Evolutionary conservation across 345 rosid genomes (phyloP).

Genomic region (Odontarrhena argentea): DNA sequence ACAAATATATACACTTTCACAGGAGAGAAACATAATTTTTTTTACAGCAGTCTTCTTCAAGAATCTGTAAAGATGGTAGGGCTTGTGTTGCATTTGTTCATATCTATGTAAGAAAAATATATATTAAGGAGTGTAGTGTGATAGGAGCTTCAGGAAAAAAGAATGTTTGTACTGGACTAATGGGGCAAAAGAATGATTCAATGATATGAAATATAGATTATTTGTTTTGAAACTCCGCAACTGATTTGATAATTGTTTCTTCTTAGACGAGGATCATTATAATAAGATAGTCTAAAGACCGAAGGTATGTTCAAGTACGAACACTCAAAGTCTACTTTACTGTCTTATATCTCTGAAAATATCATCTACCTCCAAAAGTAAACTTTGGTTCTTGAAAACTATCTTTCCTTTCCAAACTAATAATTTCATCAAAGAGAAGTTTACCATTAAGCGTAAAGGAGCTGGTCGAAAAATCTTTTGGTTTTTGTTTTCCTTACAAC

Average conservation of each 20-base stretch:
- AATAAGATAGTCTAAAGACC: neutral
- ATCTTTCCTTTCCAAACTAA: neutral
- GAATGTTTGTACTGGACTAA: neutral
- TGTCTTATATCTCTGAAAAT: neutral
- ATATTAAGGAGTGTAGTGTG: slow-evolving; percentile 4
- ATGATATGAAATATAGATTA: neutral
- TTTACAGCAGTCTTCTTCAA: slow-evolving; percentile 11
- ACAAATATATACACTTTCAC: slow-evolving; percentile 40
- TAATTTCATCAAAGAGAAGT: neutral
- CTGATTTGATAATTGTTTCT: neutral
- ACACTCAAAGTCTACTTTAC: neutral
- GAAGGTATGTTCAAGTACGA: neutral
- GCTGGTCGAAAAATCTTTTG: slow-evolving; percentile 5
- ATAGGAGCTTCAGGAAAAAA: slow-evolving; percentile 1
- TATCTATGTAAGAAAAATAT: slow-evolving; percentile 33
- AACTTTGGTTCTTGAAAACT: neutral
- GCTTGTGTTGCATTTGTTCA: slow-evolving; percentile 5
- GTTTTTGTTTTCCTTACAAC: neutral
- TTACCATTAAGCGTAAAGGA: neutral
- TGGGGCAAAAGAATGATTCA: neutral
- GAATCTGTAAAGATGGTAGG: slow-evolving; percentile 25
- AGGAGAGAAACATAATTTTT: slow-evolving; percentile 22
- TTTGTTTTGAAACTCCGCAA: neutral
- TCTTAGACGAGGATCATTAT: neutral
- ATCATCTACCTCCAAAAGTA: neutral